Percentiles rank a stretch among this genome's conserved stretches.
Evolutionary conservation across 2,329 filamentous ascomycete genomes (phyloP).

Genomic region (Ascochyta fabae): DNA sequence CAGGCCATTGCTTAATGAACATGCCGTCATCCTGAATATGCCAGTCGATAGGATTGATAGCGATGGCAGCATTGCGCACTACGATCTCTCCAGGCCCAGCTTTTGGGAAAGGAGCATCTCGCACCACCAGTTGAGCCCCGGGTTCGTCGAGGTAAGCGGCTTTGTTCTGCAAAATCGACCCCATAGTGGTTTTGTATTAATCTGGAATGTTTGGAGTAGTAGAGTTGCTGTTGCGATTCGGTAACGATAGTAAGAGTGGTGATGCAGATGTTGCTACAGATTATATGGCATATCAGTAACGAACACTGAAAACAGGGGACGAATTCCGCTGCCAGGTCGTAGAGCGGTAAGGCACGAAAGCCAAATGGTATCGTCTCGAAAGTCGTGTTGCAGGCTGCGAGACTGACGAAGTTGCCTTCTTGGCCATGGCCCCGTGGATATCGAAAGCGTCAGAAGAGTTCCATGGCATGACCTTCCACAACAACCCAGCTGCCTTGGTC

Average conservation of each 20-base stretch:
- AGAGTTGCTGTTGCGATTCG: neutral
- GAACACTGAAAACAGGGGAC: neutral
- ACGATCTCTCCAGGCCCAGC: constrained; percentile 32
- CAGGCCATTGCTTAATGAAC: constrained; percentile 41
- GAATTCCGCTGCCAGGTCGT: neutral
- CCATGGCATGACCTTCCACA: no score
- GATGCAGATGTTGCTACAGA: neutral
- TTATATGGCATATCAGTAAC: neutral
- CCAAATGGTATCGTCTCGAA: neutral
- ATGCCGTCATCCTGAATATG: constrained; percentile 36
- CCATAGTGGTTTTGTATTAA: neutral
- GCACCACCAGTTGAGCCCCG: constrained; percentile 25
- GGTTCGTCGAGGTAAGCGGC: constrained; percentile 32
- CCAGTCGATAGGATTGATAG: constrained; percentile 37
- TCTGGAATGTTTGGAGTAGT: neutral
- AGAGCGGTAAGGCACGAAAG: neutral
- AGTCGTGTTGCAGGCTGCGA: no score
- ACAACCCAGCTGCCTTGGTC: no score
- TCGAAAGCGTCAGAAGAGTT: no score
- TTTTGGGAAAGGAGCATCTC: constrained; percentile 28
- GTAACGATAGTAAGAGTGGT: neutral
- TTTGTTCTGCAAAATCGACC: constrained; percentile 20
- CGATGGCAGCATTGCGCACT: constrained; percentile 36
- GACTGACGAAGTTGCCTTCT: no score
- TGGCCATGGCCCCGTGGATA: no score